A percentile compares a stretch with the other conserved stretches of the same genome.
Evolutionary conservation across 805 yeast species (phyloP).

Genomic region (Blastobotrys peoriensis): DNA sequence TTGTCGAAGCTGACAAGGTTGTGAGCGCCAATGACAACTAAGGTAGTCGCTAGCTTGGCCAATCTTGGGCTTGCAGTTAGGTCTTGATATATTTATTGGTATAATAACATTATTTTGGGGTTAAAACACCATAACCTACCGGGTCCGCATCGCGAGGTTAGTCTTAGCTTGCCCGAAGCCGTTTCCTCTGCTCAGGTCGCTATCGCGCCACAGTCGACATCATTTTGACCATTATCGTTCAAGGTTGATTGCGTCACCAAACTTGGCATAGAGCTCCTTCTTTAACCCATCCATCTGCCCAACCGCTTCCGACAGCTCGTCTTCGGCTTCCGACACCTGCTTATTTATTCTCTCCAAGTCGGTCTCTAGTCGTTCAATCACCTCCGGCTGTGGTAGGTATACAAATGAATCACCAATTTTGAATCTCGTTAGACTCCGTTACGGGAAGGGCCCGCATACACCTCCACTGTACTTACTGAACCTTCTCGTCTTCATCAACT

Average conservation of each 20-base stretch:
- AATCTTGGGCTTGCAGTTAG: no score
- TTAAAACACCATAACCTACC: no score
- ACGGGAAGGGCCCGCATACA: constrained; percentile 23
- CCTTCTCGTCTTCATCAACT: constrained; percentile 50
- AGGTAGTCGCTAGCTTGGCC: no score
- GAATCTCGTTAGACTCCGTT: constrained; percentile 31
- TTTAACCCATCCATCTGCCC: constrained; percentile 56
- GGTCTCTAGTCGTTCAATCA: constrained; percentile 58
- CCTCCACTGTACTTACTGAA: constrained; percentile 34
- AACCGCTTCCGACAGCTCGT: constrained; percentile 46
- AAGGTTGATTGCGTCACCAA: constrained; percentile 81
- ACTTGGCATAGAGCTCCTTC: constrained; percentile 73
- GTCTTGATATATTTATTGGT: no score
- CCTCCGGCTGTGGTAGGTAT: constrained; percentile 59
- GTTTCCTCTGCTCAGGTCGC: no score
- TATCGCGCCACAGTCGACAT: no score
- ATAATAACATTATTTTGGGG: no score
- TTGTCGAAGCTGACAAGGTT: constrained; percentile 40
- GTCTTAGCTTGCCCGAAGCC: no score
- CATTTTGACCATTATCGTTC: constrained; percentile 56
- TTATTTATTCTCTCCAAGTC: constrained; percentile 51
- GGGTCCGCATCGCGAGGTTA: no score
- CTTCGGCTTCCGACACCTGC: constrained; percentile 42
- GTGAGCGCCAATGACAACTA: constrained; percentile 26
- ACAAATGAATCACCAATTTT: constrained; percentile 77